Evolutionary conservation across 2,329 filamentous ascomycete genomes (phyloP).

Genomic region (Neonectria magnoliae): DNA sequence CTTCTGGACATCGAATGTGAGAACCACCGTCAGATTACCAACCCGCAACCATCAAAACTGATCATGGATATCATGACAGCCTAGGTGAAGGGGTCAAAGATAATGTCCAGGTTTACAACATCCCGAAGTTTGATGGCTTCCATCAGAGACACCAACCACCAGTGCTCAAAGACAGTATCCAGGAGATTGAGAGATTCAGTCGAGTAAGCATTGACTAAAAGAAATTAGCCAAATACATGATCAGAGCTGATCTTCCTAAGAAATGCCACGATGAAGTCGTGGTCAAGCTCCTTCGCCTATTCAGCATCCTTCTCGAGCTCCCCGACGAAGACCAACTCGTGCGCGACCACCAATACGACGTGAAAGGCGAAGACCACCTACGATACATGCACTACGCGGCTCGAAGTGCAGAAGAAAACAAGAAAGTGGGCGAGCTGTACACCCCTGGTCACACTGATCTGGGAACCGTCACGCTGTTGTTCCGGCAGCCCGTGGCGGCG

Average conservation of each 20-base stretch:
- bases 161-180: not conserved
- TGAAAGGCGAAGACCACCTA: constrained; percentile 65
- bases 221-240: not conserved
- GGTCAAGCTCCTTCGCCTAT: constrained; percentile 13
- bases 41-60: not conserved
- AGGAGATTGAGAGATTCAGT: not conserved
- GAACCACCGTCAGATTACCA: not conserved
- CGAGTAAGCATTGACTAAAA: not conserved
- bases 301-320: constrained; percentile 56
- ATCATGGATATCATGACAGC: not conserved
- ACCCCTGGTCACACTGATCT: constrained; percentile 64
- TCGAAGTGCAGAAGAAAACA: not conserved
- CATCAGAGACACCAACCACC: not conserved
- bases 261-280: constrained; percentile 62
- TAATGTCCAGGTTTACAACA: not conserved
- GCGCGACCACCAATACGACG: constrained; percentile 63
- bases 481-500: constrained; percentile 66
- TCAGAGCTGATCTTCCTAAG: not conserved
- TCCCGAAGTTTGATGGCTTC: not conserved
- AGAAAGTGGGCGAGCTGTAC: constrained; percentile 45
- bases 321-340: constrained; percentile 66
- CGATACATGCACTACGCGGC: constrained; percentile 67
- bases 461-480: constrained; percentile 64
- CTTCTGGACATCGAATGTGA: constrained; percentile 48
- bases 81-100: not conserved